Base-by-base conservation (phyloP, 1,284 basidiomycete species). In the Vanrija sp. region DNA sequence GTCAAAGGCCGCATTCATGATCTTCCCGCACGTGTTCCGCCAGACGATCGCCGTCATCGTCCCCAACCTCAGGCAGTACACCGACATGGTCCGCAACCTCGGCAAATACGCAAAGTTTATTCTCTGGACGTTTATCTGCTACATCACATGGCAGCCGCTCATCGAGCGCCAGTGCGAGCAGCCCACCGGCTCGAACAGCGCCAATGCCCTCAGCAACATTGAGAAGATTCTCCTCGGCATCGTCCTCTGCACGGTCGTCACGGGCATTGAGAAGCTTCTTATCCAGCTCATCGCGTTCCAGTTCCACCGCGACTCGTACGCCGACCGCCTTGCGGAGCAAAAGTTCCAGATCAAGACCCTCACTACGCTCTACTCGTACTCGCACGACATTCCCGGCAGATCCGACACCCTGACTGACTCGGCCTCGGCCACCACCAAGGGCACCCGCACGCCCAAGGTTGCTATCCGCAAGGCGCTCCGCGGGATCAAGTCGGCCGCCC, bases 281-380 rank as follows among this genome's bases (percentile, higher is more conserved):
- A 88, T 96, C 54, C 93, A 96, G 72, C 85, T 86, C 78, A 91
- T 94, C 63, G 88, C 88, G 57, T 73, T 75, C 43, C 67, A 72
- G 58, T 95, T 94, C 80, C 91, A 95, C 76, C 86, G 89, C 67
- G 83, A 87, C 62, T 90, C 88, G 9, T 95, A 92, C 71, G 87
- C 88, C 82, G 91, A 94, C 65, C 85, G 91, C 54, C 89, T 95
- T 63, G 78, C 82, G 29, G 85, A 88, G 58, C 90, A 93, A 70
- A 92, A 94, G 71, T 85, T 86, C 68, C 86, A 89, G 26, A 82
- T 92, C 57, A 82, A 80, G 62, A 80, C 85, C 7, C 80, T 95
- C 34, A 85, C 88, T 39, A 83, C 83, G 2, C 80, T 96, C 5
- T 95, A 95, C 78, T 83, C 83, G 58, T 81, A 92, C 71, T 90